A percentile compares a stretch with the other conserved stretches of the same genome.
These are phyloP conservation scores for Ustilago trichophora DNA, from an alignment of 1,284 basidiomycete genomes.

Conservation along the genomic window DNA sequence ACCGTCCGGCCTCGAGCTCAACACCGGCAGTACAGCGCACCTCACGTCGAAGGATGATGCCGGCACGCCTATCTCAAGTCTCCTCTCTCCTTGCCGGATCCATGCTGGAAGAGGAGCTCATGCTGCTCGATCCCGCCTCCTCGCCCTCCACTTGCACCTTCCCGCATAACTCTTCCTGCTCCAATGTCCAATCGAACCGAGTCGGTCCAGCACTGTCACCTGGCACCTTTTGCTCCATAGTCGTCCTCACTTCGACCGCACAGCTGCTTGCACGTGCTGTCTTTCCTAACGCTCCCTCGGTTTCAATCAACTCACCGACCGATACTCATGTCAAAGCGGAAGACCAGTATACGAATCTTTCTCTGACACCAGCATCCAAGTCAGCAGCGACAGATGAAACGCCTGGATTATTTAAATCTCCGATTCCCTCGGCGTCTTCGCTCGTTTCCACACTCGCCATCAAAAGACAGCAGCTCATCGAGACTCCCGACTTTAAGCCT, in stretches of 20 bases:
- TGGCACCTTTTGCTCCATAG: conserved; percentile 7
- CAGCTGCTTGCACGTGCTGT: conserved; percentile 8
- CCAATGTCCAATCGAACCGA: background rate
- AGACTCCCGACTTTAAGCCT: conserved; percentile 55
- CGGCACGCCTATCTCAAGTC: conserved; percentile 42
- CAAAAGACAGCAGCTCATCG: conserved; percentile 49
- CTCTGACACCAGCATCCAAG: conserved; percentile 1
- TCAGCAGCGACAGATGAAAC: background rate
- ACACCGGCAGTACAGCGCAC: conserved; percentile 15
- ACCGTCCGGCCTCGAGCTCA: background rate
- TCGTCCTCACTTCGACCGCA: conserved; percentile 34
- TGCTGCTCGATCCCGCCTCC: conserved; percentile 21
- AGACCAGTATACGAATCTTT: background rate
- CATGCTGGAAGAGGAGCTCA: conserved; percentile 50
- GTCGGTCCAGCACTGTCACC: background rate
- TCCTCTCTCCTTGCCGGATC: conserved; percentile 52
- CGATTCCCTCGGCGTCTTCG: background rate
- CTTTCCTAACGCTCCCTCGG: conserved; percentile 1
- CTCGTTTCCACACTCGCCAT: conserved; percentile 34
- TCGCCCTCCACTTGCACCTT: conserved; percentile 17
- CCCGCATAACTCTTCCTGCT: background rate
- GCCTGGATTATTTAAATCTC: background rate
- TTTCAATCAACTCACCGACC: background rate
- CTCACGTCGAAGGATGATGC: conserved; percentile 44
- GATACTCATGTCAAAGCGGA: conserved; percentile 6